phyloP scores from a whole-genome alignment of 78 protist genomes.

The Polysphondylium violaceum region DNA sequence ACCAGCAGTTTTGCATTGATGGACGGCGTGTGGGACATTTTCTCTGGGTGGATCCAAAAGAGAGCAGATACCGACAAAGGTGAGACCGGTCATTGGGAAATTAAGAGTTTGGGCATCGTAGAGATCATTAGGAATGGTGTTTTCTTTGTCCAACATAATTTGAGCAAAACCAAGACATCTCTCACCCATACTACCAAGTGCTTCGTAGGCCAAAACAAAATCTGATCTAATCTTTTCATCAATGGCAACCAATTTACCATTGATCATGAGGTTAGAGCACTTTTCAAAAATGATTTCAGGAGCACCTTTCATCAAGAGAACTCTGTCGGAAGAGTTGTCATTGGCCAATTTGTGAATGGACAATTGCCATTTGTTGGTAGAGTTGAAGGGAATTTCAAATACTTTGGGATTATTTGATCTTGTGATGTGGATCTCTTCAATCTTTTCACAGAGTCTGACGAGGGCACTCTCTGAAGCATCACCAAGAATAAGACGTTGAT shows the following conservation, averaged over 20 bases:
- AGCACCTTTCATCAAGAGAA: conserved; percentile 93
- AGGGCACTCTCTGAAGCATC: conserved; percentile 92
- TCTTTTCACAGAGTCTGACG: conserved; percentile 38
- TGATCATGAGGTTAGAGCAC: conserved; percentile 77
- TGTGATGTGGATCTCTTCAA: conserved; percentile 27
- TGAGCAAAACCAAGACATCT: conserved; percentile 74
- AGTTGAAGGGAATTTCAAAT: conserved; percentile 93
- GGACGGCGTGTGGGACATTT: conserved; percentile 92
- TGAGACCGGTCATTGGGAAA: conserved; percentile 80
- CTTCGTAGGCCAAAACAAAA: conserved; percentile 69
- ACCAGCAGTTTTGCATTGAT: conserved; percentile 89
- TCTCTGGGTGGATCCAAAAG: conserved; percentile 98
- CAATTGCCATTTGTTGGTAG: conserved; percentile 91
- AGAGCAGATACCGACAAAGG: conserved; percentile 93
- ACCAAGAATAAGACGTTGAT: conserved; percentile 80
- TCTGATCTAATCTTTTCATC: conserved; percentile 35
- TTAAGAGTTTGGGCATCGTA: conserved; percentile 58
- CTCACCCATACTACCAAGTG: conserved; percentile 63
- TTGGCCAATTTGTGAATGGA: conserved; percentile 50
- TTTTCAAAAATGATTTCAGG: conserved; percentile 90
- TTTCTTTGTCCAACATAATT: neutral
- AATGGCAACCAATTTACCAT: conserved; percentile 74
- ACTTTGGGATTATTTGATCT: conserved; percentile 72
- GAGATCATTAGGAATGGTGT: conserved; percentile 42
- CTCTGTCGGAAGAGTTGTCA: conserved; percentile 8